phyloP scores from a whole-genome alignment of 2,329 filamentous ascomycete genomes.

The Fusarium odoratissimum region DNA sequence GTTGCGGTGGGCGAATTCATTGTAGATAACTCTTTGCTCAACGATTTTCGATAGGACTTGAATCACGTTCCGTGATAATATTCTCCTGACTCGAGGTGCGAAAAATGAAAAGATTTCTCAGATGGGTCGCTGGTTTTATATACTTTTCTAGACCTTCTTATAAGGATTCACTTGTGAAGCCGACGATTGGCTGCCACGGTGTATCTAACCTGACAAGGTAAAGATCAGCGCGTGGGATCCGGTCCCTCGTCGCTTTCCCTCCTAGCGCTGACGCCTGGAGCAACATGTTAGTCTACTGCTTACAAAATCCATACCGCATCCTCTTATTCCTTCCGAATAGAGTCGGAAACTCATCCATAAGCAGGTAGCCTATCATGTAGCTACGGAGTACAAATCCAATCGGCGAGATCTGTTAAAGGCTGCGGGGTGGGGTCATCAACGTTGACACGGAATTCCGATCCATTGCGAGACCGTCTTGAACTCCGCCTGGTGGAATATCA shows the following conservation, averaged over 20 bases:
- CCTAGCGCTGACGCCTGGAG: not conserved
- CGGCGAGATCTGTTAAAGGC: rapidly evolving
- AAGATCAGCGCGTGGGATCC: not conserved
- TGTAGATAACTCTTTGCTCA: not conserved
- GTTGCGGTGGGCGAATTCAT: slow-evolving; percentile 11
- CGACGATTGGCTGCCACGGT: not conserved
- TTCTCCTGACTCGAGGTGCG: no score
- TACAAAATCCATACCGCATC: not conserved
- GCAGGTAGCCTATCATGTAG: not conserved
- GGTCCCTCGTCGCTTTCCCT: not conserved
- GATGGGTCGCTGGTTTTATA: not conserved
- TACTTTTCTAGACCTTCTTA: not conserved
- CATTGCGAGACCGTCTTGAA: rapidly evolving
- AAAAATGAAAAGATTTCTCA: rapidly evolving
- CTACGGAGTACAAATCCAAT: not conserved
- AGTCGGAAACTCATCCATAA: not conserved
- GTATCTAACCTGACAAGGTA: not conserved
- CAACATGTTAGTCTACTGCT: not conserved
- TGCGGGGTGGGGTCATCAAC: not conserved
- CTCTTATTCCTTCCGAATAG: not conserved
- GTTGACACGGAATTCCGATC: not conserved
- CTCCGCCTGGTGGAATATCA: rapidly evolving
- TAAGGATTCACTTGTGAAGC: rapidly evolving
- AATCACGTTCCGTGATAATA: no score
- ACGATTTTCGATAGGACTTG: rapidly evolving